These are phyloP conservation scores for Metschnikowia rubicola DNA, from an alignment of 805 yeast species.

Conservation along the genomic window DNA sequence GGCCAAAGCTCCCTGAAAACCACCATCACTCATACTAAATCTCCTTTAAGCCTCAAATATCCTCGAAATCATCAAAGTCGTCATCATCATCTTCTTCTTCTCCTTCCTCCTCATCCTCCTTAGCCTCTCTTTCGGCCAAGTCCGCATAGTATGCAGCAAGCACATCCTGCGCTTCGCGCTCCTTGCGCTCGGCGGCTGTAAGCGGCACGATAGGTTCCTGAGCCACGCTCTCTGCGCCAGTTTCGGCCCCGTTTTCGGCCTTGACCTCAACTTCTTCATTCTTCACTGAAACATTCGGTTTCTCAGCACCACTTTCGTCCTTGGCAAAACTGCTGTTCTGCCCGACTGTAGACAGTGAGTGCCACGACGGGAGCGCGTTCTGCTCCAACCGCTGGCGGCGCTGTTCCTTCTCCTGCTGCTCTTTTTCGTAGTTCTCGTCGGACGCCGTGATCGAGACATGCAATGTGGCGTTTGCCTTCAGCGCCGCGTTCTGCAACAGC, in stretches of 20 bases:
- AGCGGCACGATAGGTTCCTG: conserved; percentile 5
- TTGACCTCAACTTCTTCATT: conserved; percentile 8
- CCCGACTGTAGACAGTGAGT: conserved; percentile 86
- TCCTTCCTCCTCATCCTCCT: conserved; percentile 58
- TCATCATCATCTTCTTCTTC: conserved; percentile 42
- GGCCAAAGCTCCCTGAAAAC: no score
- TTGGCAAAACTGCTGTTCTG: conserved; percentile 47
- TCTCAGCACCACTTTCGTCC: conserved; percentile 9
- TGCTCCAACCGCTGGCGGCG: conserved; percentile 74
- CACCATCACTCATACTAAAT: no score
- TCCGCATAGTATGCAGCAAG: conserved; percentile 66
- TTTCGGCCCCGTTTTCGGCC: conserved; percentile 4
- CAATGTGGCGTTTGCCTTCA: conserved; percentile 76
- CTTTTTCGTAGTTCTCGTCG: conserved; percentile 71
- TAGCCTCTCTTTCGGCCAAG: conserved; percentile 64
- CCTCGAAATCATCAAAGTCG: conserved; percentile 37
- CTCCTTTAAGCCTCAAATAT: conserved; percentile 7
- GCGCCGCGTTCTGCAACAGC: conserved; percentile 45
- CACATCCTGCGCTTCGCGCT: conserved; percentile 65
- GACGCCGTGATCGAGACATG: conserved; percentile 87
- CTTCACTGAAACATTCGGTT: background rate
- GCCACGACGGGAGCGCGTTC: conserved; percentile 97
- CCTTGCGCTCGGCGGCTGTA: conserved; percentile 17
- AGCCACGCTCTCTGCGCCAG: background rate
- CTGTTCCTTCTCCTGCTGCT: conserved; percentile 61